Base-by-base conservation (phyloP, 108 stramenopile genomes). In the Pseudonitzschia pungens region DNA sequence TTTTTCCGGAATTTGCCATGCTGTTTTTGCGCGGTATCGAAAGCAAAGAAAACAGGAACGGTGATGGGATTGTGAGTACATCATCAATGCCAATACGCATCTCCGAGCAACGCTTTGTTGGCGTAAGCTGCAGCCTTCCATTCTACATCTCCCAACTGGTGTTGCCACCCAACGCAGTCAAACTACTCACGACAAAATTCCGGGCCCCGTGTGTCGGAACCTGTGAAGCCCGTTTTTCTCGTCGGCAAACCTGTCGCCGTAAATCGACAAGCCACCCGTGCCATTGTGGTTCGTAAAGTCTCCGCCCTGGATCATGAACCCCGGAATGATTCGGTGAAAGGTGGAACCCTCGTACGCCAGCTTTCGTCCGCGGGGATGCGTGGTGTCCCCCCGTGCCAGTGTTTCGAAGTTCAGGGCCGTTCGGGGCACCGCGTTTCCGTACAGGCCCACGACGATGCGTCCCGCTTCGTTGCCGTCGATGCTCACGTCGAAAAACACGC, bases 201-300 rank as follows among this genome's bases (percentile, higher is more conserved):
- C 96, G 10, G 92, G 89, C 45, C 96, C 92, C 14, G 79, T 82
- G 74, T 99, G 99, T 80, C 92, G 95, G 48, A 98, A 70, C 55
- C 80, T 68, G 2, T 4, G 36, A 18, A 67, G 44, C 14, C 66
- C 66, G 82, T 98, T 98, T 72, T 98, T 94, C 72, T 98, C 97
- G 71, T 98, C 98, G 12, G 72, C 89, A 84, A 98, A 98, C 66
- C 93, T 89, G 32, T 77, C 72, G 15, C 87, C 87, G 52, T 88
- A 88, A 45, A 86, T 86, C 21, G 79, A 80, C 12, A 86, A 33
- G 15, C 97, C 96, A 51, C 96, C 97, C 0, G 93, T 95, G 10
- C 98, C 98, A 86, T 98, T 89, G 42, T 87, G 86, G 70, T 86
- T 82, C n/a, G 96, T 97, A 81, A 98, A 95, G 82, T 98, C 98